phyloP scores from a whole-genome alignment of 2,329 filamentous ascomycete genomes.

The Exserohilum rostratum region DNA sequence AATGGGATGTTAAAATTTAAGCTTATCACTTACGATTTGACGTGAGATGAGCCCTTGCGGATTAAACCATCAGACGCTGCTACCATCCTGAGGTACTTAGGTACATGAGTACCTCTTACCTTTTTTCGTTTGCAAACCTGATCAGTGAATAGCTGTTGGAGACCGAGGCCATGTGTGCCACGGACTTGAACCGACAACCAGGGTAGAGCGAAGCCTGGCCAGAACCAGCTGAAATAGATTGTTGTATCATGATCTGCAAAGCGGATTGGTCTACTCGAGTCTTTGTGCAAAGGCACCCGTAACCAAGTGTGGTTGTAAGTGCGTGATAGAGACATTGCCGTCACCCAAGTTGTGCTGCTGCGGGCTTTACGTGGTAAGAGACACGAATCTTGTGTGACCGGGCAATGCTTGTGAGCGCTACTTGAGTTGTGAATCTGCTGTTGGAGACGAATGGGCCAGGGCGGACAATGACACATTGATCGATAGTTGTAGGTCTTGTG shows the following conservation, averaged over 20 bases:
- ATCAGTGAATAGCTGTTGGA: constrained; percentile 19
- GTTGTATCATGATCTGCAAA: background rate
- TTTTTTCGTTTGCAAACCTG: constrained; percentile 18
- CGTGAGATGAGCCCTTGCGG: background rate
- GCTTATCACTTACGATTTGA: background rate
- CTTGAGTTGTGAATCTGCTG: background rate
- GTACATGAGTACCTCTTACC: constrained; percentile 21
- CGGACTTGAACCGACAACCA: constrained; percentile 1
- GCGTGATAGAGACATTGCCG: constrained; percentile 15
- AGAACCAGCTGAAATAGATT: constrained; percentile 4
- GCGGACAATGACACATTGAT: background rate
- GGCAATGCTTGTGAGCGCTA: background rate
- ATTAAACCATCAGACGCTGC: background rate
- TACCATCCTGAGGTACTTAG: constrained; percentile 17
- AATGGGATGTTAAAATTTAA: background rate
- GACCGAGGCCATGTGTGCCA: constrained; percentile 10
- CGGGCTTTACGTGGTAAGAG: background rate
- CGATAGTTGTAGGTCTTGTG: constrained; percentile 5
- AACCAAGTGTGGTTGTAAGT: constrained; percentile 19
- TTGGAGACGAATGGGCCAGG: background rate
- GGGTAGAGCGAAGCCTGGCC: constrained; percentile 6
- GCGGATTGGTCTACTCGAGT: constrained; percentile 1
- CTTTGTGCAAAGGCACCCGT: constrained; percentile 16
- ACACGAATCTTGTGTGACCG: constrained; percentile 1
- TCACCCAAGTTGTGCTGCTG: constrained; percentile 2